Conservation (phyloP, 2,329 filamentous ascomycete species). For the Akanthomyces dipterigenus region DNA sequence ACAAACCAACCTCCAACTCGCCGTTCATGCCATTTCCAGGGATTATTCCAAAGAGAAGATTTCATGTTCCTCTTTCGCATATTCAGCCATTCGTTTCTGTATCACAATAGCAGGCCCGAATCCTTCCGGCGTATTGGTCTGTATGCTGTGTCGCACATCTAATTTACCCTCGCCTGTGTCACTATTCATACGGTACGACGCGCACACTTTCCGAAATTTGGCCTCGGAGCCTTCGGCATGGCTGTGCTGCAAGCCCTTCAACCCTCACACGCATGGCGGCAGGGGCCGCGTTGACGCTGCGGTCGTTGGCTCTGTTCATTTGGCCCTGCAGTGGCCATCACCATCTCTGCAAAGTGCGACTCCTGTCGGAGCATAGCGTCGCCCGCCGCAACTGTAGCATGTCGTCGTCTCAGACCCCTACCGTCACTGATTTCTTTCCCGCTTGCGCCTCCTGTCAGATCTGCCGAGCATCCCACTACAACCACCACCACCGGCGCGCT, state of each 20-base stretch:
- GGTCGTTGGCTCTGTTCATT: no score
- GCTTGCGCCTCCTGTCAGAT: background rate
- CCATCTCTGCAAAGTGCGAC: background rate
- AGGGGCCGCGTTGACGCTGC: background rate
- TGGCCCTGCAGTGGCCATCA: background rate
- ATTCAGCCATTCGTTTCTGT: background rate
- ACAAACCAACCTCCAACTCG: background rate
- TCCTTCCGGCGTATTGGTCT: background rate
- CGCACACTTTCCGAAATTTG: background rate
- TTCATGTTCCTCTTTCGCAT: background rate
- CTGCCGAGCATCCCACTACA: background rate
- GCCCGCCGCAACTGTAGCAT: background rate
- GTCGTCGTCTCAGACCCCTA: background rate
- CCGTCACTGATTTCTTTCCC: background rate
- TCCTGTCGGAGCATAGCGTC: background rate
- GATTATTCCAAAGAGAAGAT: background rate
- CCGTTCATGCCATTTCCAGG: background rate
- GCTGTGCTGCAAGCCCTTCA: background rate
- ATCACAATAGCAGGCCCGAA: background rate
- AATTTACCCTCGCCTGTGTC: background rate
- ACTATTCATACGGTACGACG: background rate
- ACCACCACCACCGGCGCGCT: background rate
- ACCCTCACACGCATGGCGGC: background rate
- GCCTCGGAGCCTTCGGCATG: background rate
- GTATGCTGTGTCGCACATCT: background rate